phyloP scores from a whole-genome alignment of 2,329 filamentous ascomycete species.

The Parastagonospora nodorum region DNA sequence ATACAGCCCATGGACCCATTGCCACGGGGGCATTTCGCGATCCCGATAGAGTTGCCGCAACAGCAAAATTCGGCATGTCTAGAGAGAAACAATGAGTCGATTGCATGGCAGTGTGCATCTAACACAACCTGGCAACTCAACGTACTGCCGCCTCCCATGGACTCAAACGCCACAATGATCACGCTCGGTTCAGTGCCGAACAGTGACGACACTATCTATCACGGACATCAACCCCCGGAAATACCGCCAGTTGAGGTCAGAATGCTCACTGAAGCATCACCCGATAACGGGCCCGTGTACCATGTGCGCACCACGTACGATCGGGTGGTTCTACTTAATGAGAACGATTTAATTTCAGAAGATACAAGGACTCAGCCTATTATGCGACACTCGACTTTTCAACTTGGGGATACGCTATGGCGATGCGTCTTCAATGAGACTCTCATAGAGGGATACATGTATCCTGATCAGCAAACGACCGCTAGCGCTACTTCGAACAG shows the following conservation, averaged over 20 bases:
- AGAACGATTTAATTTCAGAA: conserved; percentile 15
- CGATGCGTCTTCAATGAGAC: conserved; percentile 36
- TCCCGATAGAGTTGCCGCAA: conserved; percentile 22
- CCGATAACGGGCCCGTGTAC: conserved; percentile 15
- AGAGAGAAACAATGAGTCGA: conserved; percentile 25
- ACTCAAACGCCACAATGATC: conserved; percentile 14
- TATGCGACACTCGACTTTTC: conserved; percentile 8
- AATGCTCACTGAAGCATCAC: not conserved
- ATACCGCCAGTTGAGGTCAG: conserved; percentile 16
- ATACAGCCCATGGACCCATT: conserved; percentile 7
- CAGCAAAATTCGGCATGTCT: conserved; percentile 35
- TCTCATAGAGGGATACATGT: conserved; percentile 29
- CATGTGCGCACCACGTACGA: conserved; percentile 30
- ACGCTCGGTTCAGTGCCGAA: conserved; percentile 11
- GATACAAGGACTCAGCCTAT: not conserved
- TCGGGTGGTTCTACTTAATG: conserved; percentile 25
- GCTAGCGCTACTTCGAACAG: not conserved
- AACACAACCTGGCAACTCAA: conserved; percentile 22
- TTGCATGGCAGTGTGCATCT: conserved; percentile 32
- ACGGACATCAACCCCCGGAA: conserved; percentile 25
- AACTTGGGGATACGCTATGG: conserved; percentile 26
- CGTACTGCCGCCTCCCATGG: conserved; percentile 19
- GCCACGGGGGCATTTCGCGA: conserved; percentile 25
- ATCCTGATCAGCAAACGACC: conserved; percentile 8
- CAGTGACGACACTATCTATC: conserved; percentile 10